Base-by-base conservation (phyloP, 2,329 filamentous ascomycete genomes). In the Verticillium nubilum region DNA sequence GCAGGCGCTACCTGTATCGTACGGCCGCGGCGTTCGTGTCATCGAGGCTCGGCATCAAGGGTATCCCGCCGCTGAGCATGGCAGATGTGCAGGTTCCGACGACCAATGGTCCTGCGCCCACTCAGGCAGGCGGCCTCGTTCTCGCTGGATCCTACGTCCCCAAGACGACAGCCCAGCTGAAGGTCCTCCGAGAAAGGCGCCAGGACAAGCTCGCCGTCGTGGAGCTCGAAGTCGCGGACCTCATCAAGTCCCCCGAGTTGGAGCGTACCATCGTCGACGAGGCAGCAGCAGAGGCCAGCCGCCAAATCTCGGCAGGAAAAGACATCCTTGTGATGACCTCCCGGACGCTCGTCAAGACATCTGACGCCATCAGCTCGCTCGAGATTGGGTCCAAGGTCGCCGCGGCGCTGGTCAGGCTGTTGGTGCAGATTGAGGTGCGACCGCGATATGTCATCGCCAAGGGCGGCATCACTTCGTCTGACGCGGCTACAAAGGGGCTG, bases 281-380 rank as follows among this genome's bases (percentile, higher is more conserved):
- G 2, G 63, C 63, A 5, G 63, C 63, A 2, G 53, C 33, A 1
- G 61, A 76, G 50, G 56, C 61, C 2, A 56, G 54, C 4, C 37
- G 25, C 17, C 62, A 56, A 25, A 74, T 86, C 6, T 63, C 66
- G 2, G 63, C 70, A 2, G 81, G 81, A 0, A 73, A 77, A 37
- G 83, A 86, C 56, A 81, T 84, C 1, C 70, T 86, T 0, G 71
- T 86, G 33, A 86, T 86, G 83, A 86, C 84, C 0, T 84, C 80
- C 37, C 75, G 84, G 0, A 75, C 78, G 35, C 69, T 86, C 0
- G 73, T 86, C 17, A 63, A 59, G 54, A 61, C 61, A 0, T 67
- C 67, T 0, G 80, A 86, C 61, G 81, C 79, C 33, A 69, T 76
- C 2, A 76, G 77, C 15, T 83, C 78, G 52, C 68, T 86, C 12